Conservation (phyloP, 441 rosid genomes). For the Theobroma grandiflorum region DNA sequence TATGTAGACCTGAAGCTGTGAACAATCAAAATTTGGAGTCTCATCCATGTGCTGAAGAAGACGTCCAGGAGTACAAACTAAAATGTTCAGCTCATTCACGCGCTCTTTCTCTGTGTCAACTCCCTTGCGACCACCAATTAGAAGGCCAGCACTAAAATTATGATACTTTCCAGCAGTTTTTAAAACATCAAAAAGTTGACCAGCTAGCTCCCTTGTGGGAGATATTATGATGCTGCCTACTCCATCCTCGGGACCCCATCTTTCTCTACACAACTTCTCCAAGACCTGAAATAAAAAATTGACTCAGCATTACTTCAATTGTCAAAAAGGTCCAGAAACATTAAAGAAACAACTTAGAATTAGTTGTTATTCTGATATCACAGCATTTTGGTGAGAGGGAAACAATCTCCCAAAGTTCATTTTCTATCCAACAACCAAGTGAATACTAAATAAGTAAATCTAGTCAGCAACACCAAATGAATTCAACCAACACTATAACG, state of each 20-base stretch:
- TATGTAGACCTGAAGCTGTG: conserved; percentile 79
- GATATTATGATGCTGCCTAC: conserved; percentile 93
- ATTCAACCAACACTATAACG: neutral
- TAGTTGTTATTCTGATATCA: neutral
- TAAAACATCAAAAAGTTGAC: conserved; percentile 81
- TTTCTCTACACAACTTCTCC: conserved; percentile 80
- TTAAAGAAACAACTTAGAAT: conserved; percentile 10
- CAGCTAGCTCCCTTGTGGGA: conserved; percentile 90
- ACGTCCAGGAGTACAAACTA: conserved; percentile 96
- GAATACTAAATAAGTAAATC: neutral
- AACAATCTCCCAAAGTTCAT: neutral
- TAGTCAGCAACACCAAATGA: neutral
- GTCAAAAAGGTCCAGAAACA: neutral
- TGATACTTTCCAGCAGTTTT: conserved; percentile 80
- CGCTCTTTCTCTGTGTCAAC: conserved; percentile 80
- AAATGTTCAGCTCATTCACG: conserved; percentile 78
- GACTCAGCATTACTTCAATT: conserved; percentile 13
- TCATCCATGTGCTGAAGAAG: conserved; percentile 98
- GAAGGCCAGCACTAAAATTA: conserved; percentile 83
- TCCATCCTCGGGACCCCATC: conserved; percentile 92
- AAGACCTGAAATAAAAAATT: conserved; percentile 53
- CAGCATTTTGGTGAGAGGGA: neutral
- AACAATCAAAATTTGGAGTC: conserved; percentile 93
- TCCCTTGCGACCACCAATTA: conserved; percentile 95
- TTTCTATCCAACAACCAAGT: neutral